phyloP scores from a whole-genome alignment of 768 basidiomycete genomes.

The Phylloporus arenicola region DNA sequence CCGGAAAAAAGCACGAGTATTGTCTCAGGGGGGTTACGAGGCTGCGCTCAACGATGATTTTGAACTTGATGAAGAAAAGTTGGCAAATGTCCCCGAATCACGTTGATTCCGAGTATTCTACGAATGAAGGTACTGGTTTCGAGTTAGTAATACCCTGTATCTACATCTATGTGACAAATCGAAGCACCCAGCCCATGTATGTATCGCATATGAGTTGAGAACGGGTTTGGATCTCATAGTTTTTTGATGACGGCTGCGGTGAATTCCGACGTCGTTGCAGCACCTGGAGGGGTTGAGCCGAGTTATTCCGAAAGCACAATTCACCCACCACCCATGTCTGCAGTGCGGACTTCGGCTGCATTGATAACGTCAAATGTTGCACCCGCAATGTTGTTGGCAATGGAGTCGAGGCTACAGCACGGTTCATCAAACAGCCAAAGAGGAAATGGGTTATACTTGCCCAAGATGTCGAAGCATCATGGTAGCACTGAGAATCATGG shows the following conservation, averaged over 20 bases:
- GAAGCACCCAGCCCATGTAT: neutral
- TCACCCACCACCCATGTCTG: conserved; percentile 87
- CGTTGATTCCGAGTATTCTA: neutral
- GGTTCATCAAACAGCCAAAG: conserved; percentile 12
- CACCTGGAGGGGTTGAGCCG: conserved; percentile 43
- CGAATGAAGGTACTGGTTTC: conserved; percentile 16
- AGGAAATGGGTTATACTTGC: conserved; percentile 37
- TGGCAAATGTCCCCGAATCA: neutral
- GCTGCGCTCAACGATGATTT: conserved; percentile 37
- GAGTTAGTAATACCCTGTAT: conserved; percentile 12
- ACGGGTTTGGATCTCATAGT: conserved; percentile 35
- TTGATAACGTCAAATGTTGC: conserved; percentile 93
- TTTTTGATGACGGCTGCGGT: conserved; percentile 88
- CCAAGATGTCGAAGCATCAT: conserved; percentile 98
- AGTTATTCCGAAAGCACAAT: neutral
- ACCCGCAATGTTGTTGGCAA: conserved; percentile 89
- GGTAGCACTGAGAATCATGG: conserved; percentile 94
- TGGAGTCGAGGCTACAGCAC: conserved; percentile 66
- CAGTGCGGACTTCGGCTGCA: conserved; percentile 81
- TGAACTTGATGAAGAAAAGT: neutral
- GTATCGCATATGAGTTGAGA: too few relatives aligned
- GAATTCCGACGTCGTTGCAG: conserved; percentile 90
- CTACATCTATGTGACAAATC: conserved; percentile 23
- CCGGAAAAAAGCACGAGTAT: conserved; percentile 37
- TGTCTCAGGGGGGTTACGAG: conserved; percentile 49